phyloP scores from a whole-genome alignment of 1,284 basidiomycete genomes.

The Cryptococcus hybrid region DNA sequence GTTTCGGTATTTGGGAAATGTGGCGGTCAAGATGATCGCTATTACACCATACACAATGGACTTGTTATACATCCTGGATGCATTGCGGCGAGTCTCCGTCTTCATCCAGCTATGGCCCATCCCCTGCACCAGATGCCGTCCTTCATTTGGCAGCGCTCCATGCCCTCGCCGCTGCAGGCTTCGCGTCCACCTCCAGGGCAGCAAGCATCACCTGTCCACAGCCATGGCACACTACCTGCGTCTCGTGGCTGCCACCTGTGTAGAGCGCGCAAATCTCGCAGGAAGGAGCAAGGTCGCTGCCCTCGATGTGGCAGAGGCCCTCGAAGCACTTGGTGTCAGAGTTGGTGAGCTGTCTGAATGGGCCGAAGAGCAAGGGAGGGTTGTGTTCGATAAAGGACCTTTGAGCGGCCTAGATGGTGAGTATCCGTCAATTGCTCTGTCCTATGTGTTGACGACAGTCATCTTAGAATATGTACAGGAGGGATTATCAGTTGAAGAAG shows the following conservation, averaged over 20 bases:
- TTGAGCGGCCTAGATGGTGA: conserved; percentile 28
- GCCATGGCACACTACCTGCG: conserved; percentile 35
- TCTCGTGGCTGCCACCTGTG: conserved; percentile 34
- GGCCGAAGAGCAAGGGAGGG: conserved; percentile 29
- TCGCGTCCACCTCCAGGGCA: conserved; percentile 43
- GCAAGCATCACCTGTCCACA: conserved; percentile 40
- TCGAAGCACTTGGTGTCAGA: conserved; percentile 38
- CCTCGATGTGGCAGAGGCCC: conserved; percentile 36
- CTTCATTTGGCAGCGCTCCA: conserved; percentile 43
- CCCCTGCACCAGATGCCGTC: conserved; percentile 38
- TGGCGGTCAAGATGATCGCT: background rate
- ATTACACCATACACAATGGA: background rate
- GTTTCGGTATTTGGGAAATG: background rate
- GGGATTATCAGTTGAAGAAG: conserved; percentile 23
- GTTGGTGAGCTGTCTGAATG: conserved; percentile 39
- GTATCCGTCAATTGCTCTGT: background rate
- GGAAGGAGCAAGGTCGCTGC: conserved; percentile 41
- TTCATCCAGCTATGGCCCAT: conserved; percentile 12
- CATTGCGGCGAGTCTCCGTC: background rate
- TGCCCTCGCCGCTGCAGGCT: conserved; percentile 38
- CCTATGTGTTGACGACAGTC: background rate
- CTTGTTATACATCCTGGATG: background rate
- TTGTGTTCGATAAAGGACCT: conserved; percentile 20
- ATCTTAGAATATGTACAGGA: conserved; percentile 27
- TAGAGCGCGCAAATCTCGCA: conserved; percentile 36